These are phyloP conservation scores for Coniochaeta hoffmannii DNA, from an alignment of 2,329 filamentous ascomycete species.

Conservation along the genomic window DNA sequence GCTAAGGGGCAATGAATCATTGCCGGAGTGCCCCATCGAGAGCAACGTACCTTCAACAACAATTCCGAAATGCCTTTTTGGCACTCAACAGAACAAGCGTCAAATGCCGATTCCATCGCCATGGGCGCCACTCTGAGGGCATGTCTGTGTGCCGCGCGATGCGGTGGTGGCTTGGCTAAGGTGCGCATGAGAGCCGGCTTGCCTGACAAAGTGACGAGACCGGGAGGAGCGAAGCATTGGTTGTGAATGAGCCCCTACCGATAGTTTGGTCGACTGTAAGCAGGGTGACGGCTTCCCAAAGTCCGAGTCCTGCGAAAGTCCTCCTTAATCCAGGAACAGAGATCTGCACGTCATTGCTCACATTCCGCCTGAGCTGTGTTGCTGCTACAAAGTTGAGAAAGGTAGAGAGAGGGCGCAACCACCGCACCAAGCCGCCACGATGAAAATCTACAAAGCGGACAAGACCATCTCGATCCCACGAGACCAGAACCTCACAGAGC, in stretches of 20 bases:
- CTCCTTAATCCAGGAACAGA: background rate
- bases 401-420: background rate
- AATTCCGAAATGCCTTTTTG: no score
- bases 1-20: background rate
- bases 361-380: background rate
- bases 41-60: no score
- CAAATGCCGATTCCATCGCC: no score
- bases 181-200: background rate
- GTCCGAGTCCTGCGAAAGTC: background rate
- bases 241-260: background rate
- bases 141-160: background rate
- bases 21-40: no score
- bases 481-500: conserved; percentile 34
- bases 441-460: conserved; percentile 27
- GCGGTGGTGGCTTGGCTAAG: background rate
- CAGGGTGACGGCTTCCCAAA: background rate
- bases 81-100: no score
- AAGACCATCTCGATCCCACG: conserved; percentile 24
- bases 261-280: background rate
- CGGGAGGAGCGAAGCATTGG: background rate
- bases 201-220: background rate
- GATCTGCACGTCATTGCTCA: background rate
- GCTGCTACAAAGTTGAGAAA: background rate
- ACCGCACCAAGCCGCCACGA: conserved; percentile 8
- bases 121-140: background rate